These are phyloP conservation scores for Elsinoe arachidis DNA, from an alignment of 2,329 filamentous ascomycete genomes.

Conservation along the genomic window DNA sequence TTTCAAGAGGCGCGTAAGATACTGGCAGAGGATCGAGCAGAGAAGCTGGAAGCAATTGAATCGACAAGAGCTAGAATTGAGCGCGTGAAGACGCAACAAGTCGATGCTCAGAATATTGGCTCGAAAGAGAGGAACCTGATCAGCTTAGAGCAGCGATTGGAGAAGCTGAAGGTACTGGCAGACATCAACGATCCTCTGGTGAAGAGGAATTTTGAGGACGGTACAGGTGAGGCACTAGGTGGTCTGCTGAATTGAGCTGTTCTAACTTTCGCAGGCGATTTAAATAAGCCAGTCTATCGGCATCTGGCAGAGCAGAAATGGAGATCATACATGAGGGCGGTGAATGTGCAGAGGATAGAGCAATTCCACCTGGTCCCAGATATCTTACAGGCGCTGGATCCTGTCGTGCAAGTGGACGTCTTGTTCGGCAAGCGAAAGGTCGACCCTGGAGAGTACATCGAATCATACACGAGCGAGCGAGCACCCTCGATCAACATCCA, in stretches of 20 bases:
- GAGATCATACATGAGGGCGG: slow-evolving; percentile 68
- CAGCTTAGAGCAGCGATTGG: slow-evolving; percentile 63
- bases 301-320: slow-evolving; percentile 81
- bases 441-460: slow-evolving; percentile 68
- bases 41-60: slow-evolving; percentile 69
- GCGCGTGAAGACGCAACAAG: slow-evolving; percentile 48
- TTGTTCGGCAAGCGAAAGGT: slow-evolving; percentile 62
- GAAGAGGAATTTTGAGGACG: slow-evolving; percentile 90
- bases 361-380: slow-evolving; percentile 87
- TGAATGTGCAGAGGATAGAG: slow-evolving; percentile 75
- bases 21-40: slow-evolving; percentile 65
- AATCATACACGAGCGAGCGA: slow-evolving; percentile 63
- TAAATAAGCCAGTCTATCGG: slow-evolving; percentile 94
- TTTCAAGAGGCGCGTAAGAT: slow-evolving; percentile 93
- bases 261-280: slow-evolving; percentile 56
- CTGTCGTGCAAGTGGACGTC: slow-evolving; percentile 69
- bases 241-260: neutral
- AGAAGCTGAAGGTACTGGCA: slow-evolving; percentile 75
- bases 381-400: slow-evolving; percentile 70
- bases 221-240: slow-evolving; percentile 53
- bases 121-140: slow-evolving; percentile 56
- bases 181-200: slow-evolving; percentile 93
- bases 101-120: slow-evolving; percentile 22
- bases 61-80: slow-evolving; percentile 60
- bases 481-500: slow-evolving; percentile 73